Evolutionary conservation across 1,139 yeast genomes (phyloP).

Genomic region (Pichia sp.): DNA sequence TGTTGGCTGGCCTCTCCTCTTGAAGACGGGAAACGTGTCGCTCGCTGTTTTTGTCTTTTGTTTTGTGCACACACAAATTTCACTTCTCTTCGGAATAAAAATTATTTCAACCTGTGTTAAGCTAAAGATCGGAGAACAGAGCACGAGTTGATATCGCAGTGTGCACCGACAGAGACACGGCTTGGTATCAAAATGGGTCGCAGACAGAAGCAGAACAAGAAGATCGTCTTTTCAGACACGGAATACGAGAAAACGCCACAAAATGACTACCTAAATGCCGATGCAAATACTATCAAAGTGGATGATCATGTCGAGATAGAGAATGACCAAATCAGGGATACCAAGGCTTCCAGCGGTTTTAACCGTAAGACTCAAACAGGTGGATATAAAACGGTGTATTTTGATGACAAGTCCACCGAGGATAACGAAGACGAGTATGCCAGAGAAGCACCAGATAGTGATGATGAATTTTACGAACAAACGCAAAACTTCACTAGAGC

Average conservation of each 20-base stretch:
- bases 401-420: constrained; percentile 12
- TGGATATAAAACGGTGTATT: constrained; percentile 8
- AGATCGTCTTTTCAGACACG: constrained; percentile 17
- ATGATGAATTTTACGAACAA: constrained; percentile 11
- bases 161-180: too few relatives aligned
- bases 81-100: too few relatives aligned
- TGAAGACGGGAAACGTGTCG: too few relatives aligned
- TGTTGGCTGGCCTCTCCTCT: too few relatives aligned
- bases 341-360: background rate
- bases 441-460: constrained; percentile 21
- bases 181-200: constrained; percentile 7
- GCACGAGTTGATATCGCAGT: too few relatives aligned
- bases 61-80: too few relatives aligned
- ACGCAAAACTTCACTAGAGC: constrained; percentile 10
- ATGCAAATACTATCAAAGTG: background rate
- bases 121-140: too few relatives aligned
- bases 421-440: constrained; percentile 25
- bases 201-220: constrained; percentile 19
- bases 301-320: background rate
- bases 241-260: constrained; percentile 6
- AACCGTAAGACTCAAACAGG: background rate
- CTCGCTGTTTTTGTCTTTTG: too few relatives aligned
- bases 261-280: background rate
- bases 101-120: too few relatives aligned
- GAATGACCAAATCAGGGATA: background rate